Evolutionary conservation across 306 rosid species (phyloP).

Genomic region (Amphicarpaea edgeworthii): DNA sequence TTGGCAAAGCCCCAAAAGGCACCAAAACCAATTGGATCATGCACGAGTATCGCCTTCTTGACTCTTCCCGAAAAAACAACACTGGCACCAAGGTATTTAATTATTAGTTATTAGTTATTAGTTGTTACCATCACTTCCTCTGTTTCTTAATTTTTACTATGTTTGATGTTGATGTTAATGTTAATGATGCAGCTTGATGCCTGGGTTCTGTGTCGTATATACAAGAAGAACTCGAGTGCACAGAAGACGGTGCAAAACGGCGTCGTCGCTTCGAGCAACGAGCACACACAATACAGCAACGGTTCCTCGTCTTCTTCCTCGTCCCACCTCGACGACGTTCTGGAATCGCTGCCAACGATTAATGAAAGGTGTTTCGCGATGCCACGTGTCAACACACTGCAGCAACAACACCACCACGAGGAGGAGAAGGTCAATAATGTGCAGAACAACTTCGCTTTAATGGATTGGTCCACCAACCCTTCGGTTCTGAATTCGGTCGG

Average conservation of each 20-base stretch:
- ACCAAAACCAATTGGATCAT: constrained; percentile 96
- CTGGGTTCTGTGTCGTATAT: constrained; percentile 94
- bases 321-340: constrained; percentile 77
- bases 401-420: constrained; percentile 19
- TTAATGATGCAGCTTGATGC: constrained; percentile 71
- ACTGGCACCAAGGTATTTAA: constrained; percentile 68
- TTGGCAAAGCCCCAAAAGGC: constrained; percentile 96
- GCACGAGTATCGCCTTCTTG: constrained; percentile 93
- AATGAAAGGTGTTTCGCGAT: constrained; percentile 59
- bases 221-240: constrained; percentile 72
- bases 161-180: background rate
- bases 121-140: too few species aligned
- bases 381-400: constrained; percentile 68
- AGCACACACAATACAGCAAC: constrained; percentile 66
- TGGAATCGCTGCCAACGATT: constrained; percentile 75
- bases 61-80: constrained; percentile 61
- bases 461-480: constrained; percentile 74
- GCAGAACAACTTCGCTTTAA: constrained; percentile 52
- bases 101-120: too few species aligned
- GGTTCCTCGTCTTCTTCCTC: constrained; percentile 71
- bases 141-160: too few species aligned
- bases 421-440: constrained; percentile 52
- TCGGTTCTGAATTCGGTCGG: constrained; percentile 56
- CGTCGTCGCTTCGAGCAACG: constrained; percentile 54
- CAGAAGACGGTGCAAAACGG: constrained; percentile 50